Evolutionary conservation across 768 basidiomycete species (phyloP).

Genomic region (Rhodocollybia butyracea): DNA sequence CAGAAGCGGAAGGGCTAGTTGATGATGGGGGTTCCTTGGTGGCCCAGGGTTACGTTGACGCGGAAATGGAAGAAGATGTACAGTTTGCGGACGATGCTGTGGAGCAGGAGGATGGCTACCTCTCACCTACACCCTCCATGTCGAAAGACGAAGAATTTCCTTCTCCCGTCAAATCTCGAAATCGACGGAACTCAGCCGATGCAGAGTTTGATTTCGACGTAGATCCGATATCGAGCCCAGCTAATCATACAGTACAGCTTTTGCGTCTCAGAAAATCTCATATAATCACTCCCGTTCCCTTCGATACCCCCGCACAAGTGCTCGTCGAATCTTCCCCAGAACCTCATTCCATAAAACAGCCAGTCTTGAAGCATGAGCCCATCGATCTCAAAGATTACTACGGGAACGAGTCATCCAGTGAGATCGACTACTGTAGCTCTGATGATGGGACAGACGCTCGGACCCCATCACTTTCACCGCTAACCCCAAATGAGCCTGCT

Average conservation of each 20-base stretch:
- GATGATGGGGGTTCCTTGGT: conserved; percentile 24
- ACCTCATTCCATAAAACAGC: background rate
- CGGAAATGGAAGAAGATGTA: conserved; percentile 38
- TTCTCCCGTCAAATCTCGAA: conserved; percentile 45
- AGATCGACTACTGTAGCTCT: conserved; percentile 34
- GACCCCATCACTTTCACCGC: conserved; percentile 35
- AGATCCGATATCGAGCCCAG: conserved; percentile 53
- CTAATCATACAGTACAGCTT: background rate
- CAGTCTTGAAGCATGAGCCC: conserved; percentile 14
- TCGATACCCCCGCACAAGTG: conserved; percentile 20
- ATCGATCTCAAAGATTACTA: conserved; percentile 46
- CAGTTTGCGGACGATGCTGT: conserved; percentile 44
- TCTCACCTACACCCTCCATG: conserved; percentile 64
- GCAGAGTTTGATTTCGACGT: conserved; percentile 45
- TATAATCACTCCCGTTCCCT: conserved; percentile 8
- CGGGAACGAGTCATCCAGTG: conserved; percentile 39
- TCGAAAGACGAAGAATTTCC: conserved; percentile 60
- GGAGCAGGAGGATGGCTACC: conserved; percentile 78
- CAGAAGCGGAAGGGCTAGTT: conserved; percentile 9
- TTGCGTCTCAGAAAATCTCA: conserved; percentile 8
- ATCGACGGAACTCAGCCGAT: background rate
- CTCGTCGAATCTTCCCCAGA: conserved; percentile 6
- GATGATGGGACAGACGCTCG: conserved; percentile 31
- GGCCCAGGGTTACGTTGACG: conserved; percentile 35
- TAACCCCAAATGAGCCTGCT: conserved; percentile 29